Base-by-base conservation (phyloP, 2,329 filamentous ascomycete genomes). In the Colletotrichum theobromicola region DNA sequence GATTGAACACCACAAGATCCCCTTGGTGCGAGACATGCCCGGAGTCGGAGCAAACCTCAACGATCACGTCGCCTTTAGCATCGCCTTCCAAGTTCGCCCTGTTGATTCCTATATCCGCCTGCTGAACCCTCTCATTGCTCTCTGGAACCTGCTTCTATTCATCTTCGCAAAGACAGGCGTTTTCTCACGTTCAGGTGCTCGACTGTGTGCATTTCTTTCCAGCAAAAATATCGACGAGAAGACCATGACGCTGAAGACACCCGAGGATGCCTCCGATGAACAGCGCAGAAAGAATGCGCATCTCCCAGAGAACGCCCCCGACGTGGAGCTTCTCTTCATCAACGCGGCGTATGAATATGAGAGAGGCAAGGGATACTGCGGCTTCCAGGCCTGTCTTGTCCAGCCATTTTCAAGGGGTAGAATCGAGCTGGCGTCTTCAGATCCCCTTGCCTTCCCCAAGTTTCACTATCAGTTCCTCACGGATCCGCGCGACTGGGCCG, bases 321-420 rank as follows among this genome's bases (percentile, higher is more conserved):
- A 84, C 21, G 61, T 81, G 26, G 82, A 84, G 67, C 74, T 83
- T 66, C 81, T 88, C 75, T 75, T 87, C 12, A 82, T 85, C 70
- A 85, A 85, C 78, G 81, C 83, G 5, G 82, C 83, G 2, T 71
- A 77, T 15, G 72, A 79, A 8, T 76, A 82, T 9, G 79, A 82
- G 35, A 72, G 75, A 1, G 77, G 77, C 21, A 76, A 76, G 16
- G 71, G 77, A 4, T 76, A 79, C 7, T 76, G 79, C 32, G 78
- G 76, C 5, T 77, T 82, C 30, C 80, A 80, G 70, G 74, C 78
- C 13, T 79, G 79, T 4, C 76, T 83, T 12, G 69, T 81, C 28
- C 80, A 83, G 71, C 80, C 82, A 15, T 70, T 80, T 74, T 79
- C 83, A 0, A 74, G 71, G 4, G 83, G 83, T 5, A 72, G 72